Conservation (phyloP, 2,329 filamentous ascomycete species). For the Penicillium psychrosexuale region DNA sequence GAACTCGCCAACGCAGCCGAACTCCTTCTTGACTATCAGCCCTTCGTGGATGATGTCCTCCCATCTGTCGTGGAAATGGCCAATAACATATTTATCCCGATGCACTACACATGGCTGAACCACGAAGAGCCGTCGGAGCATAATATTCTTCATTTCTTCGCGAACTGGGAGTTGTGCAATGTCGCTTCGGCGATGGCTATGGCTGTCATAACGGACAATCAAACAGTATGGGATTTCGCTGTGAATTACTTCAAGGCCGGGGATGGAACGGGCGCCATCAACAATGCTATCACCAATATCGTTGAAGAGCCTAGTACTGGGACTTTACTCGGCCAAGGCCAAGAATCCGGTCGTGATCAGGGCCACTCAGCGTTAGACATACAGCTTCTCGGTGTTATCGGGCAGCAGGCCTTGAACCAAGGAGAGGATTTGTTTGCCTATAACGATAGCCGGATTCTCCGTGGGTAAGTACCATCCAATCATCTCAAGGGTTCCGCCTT, state of each 20-base stretch:
- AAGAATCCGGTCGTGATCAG: constrained; percentile 10
- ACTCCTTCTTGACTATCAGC: constrained; percentile 9
- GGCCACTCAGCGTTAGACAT: constrained; percentile 8
- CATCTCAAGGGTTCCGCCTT: not conserved
- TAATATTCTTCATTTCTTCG: constrained; percentile 8
- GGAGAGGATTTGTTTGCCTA: constrained; percentile 10
- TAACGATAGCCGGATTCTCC: constrained; percentile 7
- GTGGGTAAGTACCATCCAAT: constrained; percentile 1
- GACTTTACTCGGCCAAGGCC: constrained; percentile 5
- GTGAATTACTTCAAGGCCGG: constrained; percentile 11
- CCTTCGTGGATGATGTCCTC: constrained; percentile 1
- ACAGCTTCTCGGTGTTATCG: constrained; percentile 9
- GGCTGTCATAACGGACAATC: constrained; percentile 11
- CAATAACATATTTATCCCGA: constrained; percentile 1
- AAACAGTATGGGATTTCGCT: constrained; percentile 8
- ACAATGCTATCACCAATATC: constrained; percentile 6
- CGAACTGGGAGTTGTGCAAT: constrained; percentile 9
- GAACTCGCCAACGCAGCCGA: constrained; percentile 13
- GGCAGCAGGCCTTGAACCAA: constrained; percentile 8
- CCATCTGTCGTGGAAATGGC: not conserved
- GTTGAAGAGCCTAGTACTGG: constrained; percentile 8
- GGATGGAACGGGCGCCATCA: constrained; percentile 5
- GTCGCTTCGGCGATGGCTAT: constrained; percentile 10
- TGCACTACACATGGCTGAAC: constrained; percentile 1
- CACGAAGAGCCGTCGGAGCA: constrained; percentile 5